Base-by-base conservation (phyloP, 495 filamentous ascomycete genomes). In the Neurospora sp. region DNA sequence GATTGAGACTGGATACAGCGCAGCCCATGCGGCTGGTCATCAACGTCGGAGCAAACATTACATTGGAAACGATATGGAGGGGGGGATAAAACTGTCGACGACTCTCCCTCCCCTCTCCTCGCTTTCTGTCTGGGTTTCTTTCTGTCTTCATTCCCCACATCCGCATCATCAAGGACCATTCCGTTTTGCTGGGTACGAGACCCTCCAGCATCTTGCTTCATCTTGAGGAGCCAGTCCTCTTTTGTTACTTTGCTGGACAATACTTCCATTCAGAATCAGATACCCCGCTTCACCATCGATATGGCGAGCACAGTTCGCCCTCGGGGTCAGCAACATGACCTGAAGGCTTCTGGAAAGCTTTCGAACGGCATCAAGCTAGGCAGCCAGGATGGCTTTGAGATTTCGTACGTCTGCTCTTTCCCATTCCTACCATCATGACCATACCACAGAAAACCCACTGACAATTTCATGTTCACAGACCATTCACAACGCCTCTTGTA, bases 401-500 rank as follows among this genome's bases (percentile, higher is more conserved):
- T 65, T 8, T 65, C 53, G 53, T 65, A 65, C 35, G 53, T 35
- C 8, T 48, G 3, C 44, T 18, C 18, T 46, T 9, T 20, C 42
- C 18, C 16, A 46, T 46, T 18, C 40, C 40, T 12, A 41, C 40
- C 9, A n/a, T n/a, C 42, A 46, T 20, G 5, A 46, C 18, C 7
- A 41, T 12, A 41, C 38, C 38, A 8, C 42, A 20, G 42, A n/a
- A 7, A 46, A 46, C 42, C 4, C 3, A 3, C 44, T 10, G 3
- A 46, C n/a, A 20, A 4, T 8, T 6, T n/a, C 44, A 2, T 48
- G 18, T 18, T 44, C 8, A 48, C 44, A 81, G 79, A n/a, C 78
- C 79, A 9, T 81, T 77, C 68, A 70, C 73, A 11, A 75, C 73
- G 6, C 70, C 72, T 12, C n/a, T 77, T 0, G 70, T 77, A 39